Percentiles rank a stretch among this genome's conserved stretches.
Conservation (phyloP, 2,329 filamentous ascomycete species). For the Ramularia collo-cygni region DNA sequence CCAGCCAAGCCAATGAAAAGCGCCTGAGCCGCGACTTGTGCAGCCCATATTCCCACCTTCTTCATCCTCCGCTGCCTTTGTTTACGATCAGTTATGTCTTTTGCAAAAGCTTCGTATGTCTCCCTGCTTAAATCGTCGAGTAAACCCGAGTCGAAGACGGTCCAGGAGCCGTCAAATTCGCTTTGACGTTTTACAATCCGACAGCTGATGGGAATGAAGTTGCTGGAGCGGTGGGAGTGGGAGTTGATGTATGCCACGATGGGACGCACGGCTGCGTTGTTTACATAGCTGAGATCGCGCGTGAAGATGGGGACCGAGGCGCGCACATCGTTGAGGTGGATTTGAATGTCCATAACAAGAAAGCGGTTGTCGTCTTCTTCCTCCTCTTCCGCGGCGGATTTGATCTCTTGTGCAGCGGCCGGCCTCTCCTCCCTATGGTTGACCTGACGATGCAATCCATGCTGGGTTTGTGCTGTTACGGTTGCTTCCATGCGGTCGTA, state of each 20-base stretch:
- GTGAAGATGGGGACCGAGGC: conserved; percentile 91
- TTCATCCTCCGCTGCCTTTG: conserved; percentile 79
- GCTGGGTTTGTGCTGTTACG: conserved; percentile 48
- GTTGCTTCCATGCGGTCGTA: conserved; percentile 94
- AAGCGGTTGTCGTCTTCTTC: conserved; percentile 61
- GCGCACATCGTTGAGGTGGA: conserved; percentile 90
- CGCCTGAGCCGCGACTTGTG: conserved; percentile 86
- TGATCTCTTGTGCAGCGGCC: background rate
- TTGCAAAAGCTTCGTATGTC: conserved; percentile 89
- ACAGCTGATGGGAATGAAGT: conserved; percentile 92
- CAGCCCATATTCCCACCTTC: conserved; percentile 94
- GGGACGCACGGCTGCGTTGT: conserved; percentile 87
- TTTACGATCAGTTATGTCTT: conserved; percentile 84
- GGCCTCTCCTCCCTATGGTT: conserved; percentile 12
- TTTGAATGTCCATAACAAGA: conserved; percentile 87
- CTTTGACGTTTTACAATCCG: conserved; percentile 81
- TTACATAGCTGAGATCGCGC: conserved; percentile 85
- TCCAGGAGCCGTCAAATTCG: conserved; percentile 96
- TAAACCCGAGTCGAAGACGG: conserved; percentile 83
- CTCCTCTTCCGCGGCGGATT: conserved; percentile 1
- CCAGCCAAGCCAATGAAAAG: conserved; percentile 93
- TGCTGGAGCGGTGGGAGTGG: conserved; percentile 52
- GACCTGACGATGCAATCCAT: conserved; percentile 18
- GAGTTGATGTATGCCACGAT: conserved; percentile 99
- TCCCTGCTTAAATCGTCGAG: conserved; percentile 92